These are phyloP conservation scores for Diaporthe caulivora DNA, from an alignment of 2,329 filamentous ascomycete genomes.

Conservation along the genomic window DNA sequence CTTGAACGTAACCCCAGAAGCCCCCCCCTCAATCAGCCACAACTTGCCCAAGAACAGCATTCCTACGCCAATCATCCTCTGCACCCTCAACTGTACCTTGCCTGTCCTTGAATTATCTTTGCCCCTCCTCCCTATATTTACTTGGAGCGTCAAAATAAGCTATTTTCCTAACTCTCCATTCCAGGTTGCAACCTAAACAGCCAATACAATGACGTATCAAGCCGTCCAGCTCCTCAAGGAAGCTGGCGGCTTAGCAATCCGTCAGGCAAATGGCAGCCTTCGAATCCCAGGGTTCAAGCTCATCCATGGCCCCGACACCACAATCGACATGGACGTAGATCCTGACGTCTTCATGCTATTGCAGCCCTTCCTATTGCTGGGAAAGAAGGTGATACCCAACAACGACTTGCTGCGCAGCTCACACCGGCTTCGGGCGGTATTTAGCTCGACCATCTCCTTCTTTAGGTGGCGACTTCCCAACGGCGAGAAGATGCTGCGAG, in stretches of 20 bases:
- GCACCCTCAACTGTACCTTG: too few relatives aligned
- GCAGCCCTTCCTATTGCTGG: neutral
- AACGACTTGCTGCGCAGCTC: neutral
- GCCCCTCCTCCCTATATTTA: too few relatives aligned
- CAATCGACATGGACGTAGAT: slow-evolving; percentile 2
- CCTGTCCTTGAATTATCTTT: too few relatives aligned
- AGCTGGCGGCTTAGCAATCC: neutral
- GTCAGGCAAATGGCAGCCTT: neutral
- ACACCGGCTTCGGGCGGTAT: neutral
- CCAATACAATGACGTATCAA: neutral
- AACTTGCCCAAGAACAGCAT: too few relatives aligned
- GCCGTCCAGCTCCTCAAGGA: neutral
- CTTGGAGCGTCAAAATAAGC: too few relatives aligned
- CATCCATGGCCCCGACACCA: neutral
- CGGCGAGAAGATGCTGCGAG: neutral
- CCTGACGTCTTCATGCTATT: neutral
- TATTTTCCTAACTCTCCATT: too few relatives aligned
- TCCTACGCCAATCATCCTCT: too few relatives aligned
- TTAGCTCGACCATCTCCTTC: neutral
- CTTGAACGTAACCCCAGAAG: too few relatives aligned
- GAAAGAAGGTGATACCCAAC: neutral
- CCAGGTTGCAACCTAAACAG: too few relatives aligned
- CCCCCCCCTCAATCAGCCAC: too few relatives aligned
- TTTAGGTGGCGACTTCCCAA: neutral
- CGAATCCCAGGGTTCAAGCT: neutral